Evolutionary conservation across 129 eudicot genomes (phyloP), one percentile per base, ranked within the genome.

Genomic region (Flaveria trinervia): DNA sequence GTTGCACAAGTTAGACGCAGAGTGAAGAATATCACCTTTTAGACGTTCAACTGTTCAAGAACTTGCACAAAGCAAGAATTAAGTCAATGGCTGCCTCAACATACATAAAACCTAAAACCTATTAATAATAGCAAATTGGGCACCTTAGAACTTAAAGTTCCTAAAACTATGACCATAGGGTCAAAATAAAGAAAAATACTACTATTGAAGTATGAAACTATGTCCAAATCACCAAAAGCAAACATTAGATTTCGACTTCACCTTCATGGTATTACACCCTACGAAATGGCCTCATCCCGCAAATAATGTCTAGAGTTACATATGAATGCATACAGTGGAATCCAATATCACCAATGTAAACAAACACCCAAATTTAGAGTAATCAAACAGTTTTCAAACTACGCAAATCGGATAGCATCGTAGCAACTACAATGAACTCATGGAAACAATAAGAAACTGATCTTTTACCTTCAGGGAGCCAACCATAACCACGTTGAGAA

Each of bases 381-480:
- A 60, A 77, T 18, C 48, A 46, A 30, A 54, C 13, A 3, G n/a
- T 9, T 15, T 5, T 18, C 72, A 70, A 71, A 49, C 20, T 48
- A 16, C 5, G 30, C 15, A 60, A 50, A 41, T 30, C 51, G n/a
- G 55, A 76, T 49, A 5, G 9, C 54, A 33, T 33, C 13, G 65
- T 49, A 5, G 9, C 54, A 33, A 50, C 14, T 76, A 36, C 36
- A 50, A 65, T 6, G 15, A 65, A 36, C 51, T 50, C 18, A 65
- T 7, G 36, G 36, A 30, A 30, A 30, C 36, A 30, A 30, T 30
- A 30, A 23, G 43, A 2, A 67, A 74, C 8, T 67, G 55, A 44
- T 57, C 30, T 69, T 5, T 55, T 85, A 91, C 97, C 97, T 78
- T 91, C 90, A 3, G 97, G 88, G 44, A 91, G 90, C 97, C 97